Evolutionary conservation across 139 green algal species (phyloP).

Genomic region (Pleodorina starrii): DNA sequence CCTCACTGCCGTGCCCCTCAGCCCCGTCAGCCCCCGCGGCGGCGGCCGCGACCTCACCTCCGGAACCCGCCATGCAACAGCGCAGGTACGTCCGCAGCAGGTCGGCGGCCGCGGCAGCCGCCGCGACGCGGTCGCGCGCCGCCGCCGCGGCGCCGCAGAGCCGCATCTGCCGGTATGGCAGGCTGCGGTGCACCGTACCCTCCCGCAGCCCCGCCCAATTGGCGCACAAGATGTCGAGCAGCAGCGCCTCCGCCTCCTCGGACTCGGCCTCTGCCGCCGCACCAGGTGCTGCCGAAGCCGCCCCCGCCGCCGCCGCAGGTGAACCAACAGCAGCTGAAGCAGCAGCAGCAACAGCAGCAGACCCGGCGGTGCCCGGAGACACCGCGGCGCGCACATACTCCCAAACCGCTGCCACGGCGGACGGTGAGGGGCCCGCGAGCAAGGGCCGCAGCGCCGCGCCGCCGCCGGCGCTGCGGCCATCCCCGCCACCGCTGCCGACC

Average conservation of each 20-base stretch:
- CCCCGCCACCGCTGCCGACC: background rate
- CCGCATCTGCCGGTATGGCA: background rate
- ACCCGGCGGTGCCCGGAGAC: background rate
- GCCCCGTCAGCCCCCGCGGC: background rate
- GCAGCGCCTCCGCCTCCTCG: background rate
- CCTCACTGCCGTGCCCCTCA: background rate
- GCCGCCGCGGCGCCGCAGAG: background rate
- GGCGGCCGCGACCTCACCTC: background rate
- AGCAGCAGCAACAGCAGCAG: background rate
- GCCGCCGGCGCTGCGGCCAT: background rate
- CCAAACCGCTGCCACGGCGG: conserved; percentile 6
- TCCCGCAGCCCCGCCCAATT: conserved; percentile 28
- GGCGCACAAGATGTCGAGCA: conserved; percentile 7
- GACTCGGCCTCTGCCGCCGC: background rate
- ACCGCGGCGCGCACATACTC: background rate
- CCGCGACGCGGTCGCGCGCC: background rate
- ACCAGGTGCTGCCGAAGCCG: background rate
- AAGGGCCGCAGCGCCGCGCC: background rate
- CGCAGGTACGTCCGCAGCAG: conserved; percentile 12
- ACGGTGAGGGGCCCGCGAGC: background rate
- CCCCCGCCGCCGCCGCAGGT: background rate
- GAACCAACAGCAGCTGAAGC: background rate
- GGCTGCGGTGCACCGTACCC: background rate
- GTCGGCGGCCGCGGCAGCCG: too few species aligned
- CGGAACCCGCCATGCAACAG: background rate